phyloP scores from a whole-genome alignment of 176 grass and related monocot genomes.

The Musa acuminata region DNA sequence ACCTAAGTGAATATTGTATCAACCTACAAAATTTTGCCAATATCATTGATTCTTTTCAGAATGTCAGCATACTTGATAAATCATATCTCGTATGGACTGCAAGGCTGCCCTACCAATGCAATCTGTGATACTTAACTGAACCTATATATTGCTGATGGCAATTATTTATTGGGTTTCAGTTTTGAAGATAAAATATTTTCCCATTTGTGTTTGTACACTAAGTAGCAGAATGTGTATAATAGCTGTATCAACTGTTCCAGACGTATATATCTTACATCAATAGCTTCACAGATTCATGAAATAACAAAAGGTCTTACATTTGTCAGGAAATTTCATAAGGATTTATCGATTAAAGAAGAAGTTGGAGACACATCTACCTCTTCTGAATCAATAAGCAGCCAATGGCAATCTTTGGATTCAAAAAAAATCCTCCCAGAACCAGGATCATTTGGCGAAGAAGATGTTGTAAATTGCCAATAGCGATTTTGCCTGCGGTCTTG shows the following conservation, averaged over 20 bases:
- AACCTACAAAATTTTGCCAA: neutral
- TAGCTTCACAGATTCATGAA: neutral
- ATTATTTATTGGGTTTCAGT: too few relatives aligned
- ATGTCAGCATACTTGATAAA: neutral
- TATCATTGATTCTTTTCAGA: neutral
- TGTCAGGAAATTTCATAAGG: neutral
- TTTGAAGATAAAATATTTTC: too few relatives aligned
- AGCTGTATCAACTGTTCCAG: too few relatives aligned
- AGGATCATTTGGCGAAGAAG: conserved; percentile 75
- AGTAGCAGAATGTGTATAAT: too few relatives aligned
- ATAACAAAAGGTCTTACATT: neutral
- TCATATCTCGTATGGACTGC: too few relatives aligned
- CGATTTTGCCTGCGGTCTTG: conserved; percentile 92
- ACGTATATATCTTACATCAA: neutral
- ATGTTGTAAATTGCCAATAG: conserved; percentile 90
- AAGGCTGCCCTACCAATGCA: too few relatives aligned
- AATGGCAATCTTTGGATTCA: conserved; percentile 69
- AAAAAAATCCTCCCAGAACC: conserved; percentile 89
- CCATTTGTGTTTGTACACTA: too few relatives aligned
- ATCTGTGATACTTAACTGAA: too few relatives aligned
- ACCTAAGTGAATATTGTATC: neutral
- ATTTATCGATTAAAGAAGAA: neutral
- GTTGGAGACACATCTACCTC: conserved; percentile 42
- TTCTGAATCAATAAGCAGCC: conserved; percentile 76
- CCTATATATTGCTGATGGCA: too few relatives aligned